Base-by-base conservation (phyloP, 139 green algal species). In the Asterochloris erici region DNA sequence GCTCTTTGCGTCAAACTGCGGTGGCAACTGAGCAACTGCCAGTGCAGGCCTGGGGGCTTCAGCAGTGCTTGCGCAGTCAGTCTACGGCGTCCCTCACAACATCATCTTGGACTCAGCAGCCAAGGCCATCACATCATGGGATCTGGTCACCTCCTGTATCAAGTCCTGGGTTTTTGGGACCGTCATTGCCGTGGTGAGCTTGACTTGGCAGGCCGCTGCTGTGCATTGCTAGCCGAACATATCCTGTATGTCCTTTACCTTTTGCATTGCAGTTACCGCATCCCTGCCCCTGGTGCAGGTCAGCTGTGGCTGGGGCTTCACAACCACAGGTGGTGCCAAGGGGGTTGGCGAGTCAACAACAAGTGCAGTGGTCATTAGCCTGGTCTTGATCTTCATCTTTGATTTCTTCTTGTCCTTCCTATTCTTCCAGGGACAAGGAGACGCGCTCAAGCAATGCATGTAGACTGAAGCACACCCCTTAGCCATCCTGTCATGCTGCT, bases 301-400 rank as follows among this genome's bases (percentile, higher is more conserved):
- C 63, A 95, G 89, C 87, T 99, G 97, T 85, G 90, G 94, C 2
- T 99, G 97, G 96, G 97, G 97, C 38, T 98, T 96, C 88, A 99
- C 97, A 29, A 99, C 97, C 23, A 94, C 86, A 6, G 97, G 97
- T n/a, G 97, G 97, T 1, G 97, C 97, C 74, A 99, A 99, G 89
- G 97, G 97, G 13, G 97, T 99, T 47, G 97, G 97, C 26, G 95
- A 99, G 87, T 95, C 90, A 69, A 99, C 97, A 69, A 99, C 97
- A 19, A 95, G 90, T 21, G 95, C 95, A 0, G 97, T 99, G 0
- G 97, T 99, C 27, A 99, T 99, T 84, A 97, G 90, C 0, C 90
- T 99, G 54, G 96, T 99, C 1, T 86, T 91, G 75, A 99, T 99
- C 88, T 99, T 99, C 79, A 90, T 99, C 11, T 90, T 92, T n/a